Evolutionary conservation across 2,329 filamentous ascomycete species (phyloP), one percentile per base, ranked within the genome.

Genomic region (Xylogone sp.): DNA sequence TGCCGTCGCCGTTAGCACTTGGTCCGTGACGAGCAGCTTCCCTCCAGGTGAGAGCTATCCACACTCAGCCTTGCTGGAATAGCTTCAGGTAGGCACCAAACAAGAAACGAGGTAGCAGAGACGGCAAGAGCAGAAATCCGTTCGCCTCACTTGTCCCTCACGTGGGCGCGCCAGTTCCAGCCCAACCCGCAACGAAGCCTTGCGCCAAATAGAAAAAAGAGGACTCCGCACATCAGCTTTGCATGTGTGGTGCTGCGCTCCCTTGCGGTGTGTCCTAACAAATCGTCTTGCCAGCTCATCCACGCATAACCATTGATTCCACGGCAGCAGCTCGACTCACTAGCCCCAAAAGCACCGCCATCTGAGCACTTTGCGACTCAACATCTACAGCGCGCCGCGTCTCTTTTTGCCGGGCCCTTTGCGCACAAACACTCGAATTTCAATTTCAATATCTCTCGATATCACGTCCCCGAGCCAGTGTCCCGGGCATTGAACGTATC

Each of bases 261-360:
- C 72, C 74, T 73, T 74, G 71, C 75, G 71, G 71, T 71, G 72
- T 73, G 71, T 71, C 71, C 70, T 73, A 72, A 70, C 70, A 76
- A 70, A 71, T 73, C 70, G 64, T 70, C 63, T n/a, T 83, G 80
- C 79, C 80, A 83, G 75, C 81, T 75, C 81, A 83, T 79, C 73
- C 70, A 73, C 78, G 71, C 76, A 78, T 76, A 75, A 72, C 75
- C n/a, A n/a, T n/a, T n/a, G 73, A 78, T 77, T 79, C 76, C 73
- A 77, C 56, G 46, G 56, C 57, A 56, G n/a, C n/a, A 57, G 59
- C 51, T 52, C 56, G 58, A 53, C 49, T 58, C 58, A 62, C 62
- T 64, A 65, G 58, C 46, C 51, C 43, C 50, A 13, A 45, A 49
- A 43, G 49, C 53, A 39, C 34, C 5, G 34, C 34, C 34, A 39